A percentile compares a stretch with the other conserved stretches of the same genome.
These are phyloP conservation scores for Waltergamsia citrina DNA, from an alignment of 2,329 filamentous ascomycete species.

Conservation along the genomic window DNA sequence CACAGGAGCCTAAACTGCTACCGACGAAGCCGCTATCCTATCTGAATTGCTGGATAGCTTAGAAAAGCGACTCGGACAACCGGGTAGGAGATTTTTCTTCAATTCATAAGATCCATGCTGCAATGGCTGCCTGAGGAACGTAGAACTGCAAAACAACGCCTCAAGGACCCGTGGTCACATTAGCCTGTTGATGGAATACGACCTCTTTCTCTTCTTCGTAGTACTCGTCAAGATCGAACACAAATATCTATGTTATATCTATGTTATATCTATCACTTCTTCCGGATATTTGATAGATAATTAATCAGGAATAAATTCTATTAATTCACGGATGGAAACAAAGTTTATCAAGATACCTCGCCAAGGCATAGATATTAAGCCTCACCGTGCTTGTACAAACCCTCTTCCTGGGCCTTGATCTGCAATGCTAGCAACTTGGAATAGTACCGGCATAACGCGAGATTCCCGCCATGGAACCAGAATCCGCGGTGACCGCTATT, in stretches of 20 bases:
- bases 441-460: constrained; percentile 52
- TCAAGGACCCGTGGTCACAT: neutral
- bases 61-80: neutral
- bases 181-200: neutral
- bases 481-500: constrained; percentile 52
- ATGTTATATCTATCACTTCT: too few species aligned
- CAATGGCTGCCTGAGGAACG: neutral
- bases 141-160: neutral
- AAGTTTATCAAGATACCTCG: too few species aligned
- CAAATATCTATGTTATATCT: too few species aligned
- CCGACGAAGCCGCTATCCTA: neutral
- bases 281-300: too few species aligned
- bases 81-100: neutral
- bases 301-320: too few species aligned
- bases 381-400: constrained; percentile 22
- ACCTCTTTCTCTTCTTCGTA: too few species aligned
- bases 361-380: too few species aligned
- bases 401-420: constrained; percentile 35
- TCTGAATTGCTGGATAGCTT: neutral
- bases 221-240: too few species aligned
- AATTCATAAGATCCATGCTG: neutral
- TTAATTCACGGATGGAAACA: too few species aligned
- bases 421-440: constrained; percentile 44
- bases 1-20: neutral
- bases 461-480: constrained; percentile 57